Base-by-base conservation (phyloP, 805 yeast species). In the Wickerhamiella sergipiensis region DNA sequence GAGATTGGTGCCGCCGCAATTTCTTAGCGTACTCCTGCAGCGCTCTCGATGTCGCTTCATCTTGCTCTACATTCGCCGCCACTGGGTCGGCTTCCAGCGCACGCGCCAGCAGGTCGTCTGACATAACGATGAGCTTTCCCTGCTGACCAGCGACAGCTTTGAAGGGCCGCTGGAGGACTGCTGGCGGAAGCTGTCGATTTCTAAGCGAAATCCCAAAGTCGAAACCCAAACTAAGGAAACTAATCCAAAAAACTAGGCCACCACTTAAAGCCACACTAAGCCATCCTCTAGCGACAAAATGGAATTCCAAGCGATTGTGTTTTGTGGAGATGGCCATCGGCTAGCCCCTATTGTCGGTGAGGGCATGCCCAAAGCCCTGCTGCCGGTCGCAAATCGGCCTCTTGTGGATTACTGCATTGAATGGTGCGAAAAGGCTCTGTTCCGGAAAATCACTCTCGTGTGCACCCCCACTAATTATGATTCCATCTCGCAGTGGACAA, bases 231-330 rank as follows among this genome's bases (percentile, higher is more conserved):
- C n/a, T n/a, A n/a, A n/a, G n/a, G n/a, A n/a, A n/a, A n/a, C n/a
- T n/a, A 36, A 12, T 6, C 18, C 6, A 36, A 13, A 36, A 13
- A 36, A 36, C n/a, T 15, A 36, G 15, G 22, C 13, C n/a, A 40
- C 5, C 5, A 24, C 26, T 24, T 24, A 24, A n/a, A n/a, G 26
- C 26, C 26, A 24, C 8, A 24, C 26, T 24, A 5, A 24, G n/a
- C 39, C 39, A 13, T 6, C 39, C 39, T 33, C 18, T 13, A 13
- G 9, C 9, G 18, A 24, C 26, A 24, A 24, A 15, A 89, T 90
- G 97, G 95, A 88, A 68, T 83, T 88, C 64, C 95, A 89, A 62
- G 97, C 95, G 0, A 75, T 90, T 47, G 78, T 90, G 19, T 77
- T 87, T 52, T 89, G 97, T 69, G 97, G 97, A 2, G 79, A 77